phyloP scores from a whole-genome alignment of 1,284 basidiomycete genomes.

The Caloboletus firmus region DNA sequence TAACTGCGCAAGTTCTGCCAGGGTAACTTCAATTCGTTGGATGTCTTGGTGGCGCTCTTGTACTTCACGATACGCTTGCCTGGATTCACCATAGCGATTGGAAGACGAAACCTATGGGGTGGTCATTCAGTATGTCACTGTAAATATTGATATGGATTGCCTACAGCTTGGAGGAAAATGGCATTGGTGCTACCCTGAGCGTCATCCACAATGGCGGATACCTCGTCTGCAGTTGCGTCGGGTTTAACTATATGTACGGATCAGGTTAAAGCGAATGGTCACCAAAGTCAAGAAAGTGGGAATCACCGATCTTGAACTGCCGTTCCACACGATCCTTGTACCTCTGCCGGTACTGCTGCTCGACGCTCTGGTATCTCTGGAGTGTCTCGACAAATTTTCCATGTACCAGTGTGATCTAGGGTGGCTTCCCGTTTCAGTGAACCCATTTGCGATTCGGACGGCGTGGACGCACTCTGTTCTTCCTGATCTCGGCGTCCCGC shows the following conservation, averaged over 20 bases:
- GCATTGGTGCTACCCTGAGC: constrained; percentile 58
- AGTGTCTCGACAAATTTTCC: constrained; percentile 67
- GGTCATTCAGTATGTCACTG: background rate
- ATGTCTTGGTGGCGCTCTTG: constrained; percentile 91
- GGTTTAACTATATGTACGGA: constrained; percentile 68
- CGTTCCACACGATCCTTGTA: constrained; percentile 85
- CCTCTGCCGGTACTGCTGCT: constrained; percentile 81
- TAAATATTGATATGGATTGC: constrained; percentile 25
- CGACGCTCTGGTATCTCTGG: constrained; percentile 80
- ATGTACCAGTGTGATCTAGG: constrained; percentile 54
- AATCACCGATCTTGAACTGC: constrained; percentile 81
- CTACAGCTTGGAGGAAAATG: constrained; percentile 86
- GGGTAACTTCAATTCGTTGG: constrained; percentile 81
- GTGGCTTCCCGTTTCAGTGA: background rate
- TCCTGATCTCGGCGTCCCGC: constrained; percentile 63
- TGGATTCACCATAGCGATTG: constrained; percentile 82
- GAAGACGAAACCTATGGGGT: constrained; percentile 58
- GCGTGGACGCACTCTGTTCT: constrained; percentile 61
- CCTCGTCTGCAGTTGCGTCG: constrained; percentile 83
- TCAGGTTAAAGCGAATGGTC: background rate
- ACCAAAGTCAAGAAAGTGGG: background rate
- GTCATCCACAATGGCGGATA: constrained; percentile 74
- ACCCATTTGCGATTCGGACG: constrained; percentile 1
- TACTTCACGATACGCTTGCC: constrained; percentile 85
- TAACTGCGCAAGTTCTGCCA: constrained; percentile 85